Base-by-base conservation (phyloP, 495 filamentous ascomycete species). In the Penicillium tannophilum region DNA sequence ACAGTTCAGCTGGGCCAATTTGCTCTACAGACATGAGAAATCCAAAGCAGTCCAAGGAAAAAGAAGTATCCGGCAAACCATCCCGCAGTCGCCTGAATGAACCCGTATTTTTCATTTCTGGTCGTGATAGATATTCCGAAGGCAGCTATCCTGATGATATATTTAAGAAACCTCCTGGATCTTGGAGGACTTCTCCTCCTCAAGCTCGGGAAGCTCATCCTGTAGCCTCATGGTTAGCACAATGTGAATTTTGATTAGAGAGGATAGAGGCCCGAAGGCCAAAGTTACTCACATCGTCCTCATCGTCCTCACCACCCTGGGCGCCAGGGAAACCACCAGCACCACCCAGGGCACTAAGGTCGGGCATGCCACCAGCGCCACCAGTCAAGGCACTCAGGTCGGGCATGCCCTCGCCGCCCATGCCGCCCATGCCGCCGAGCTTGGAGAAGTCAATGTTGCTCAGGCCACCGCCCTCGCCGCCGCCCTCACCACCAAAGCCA, bases 381-480 rank as follows among this genome's bases (percentile, higher is more conserved):
- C 73, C 78, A 4, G 63, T 68, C 67, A 81, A 75, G 35, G 73
- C 84, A 46, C 74, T 82, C 56, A 75, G 71, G 44, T 76, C 84
- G 30, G 52, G 59, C 66, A 66, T 63, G 46, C 68, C 79, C 50
- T 69, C 80, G 46, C 72, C 60, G 41, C 74, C 81, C 39, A 76
- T 81, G 44, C 77, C 79, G 62, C 79, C 52, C 63, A 80, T 54
- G 19, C 71, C 84, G 48, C 89, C 92, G 61, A 97, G 89, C 81
- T 96, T 96, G 67, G 90, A 94, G 87, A 97, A 96, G 75, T 97
- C 82, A 68, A 86, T 82, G 65, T 83, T 83, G 61, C 78, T 74
- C 52, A 86, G 76, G 28, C 80, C 85, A 58, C 88, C 92, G 52
- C 91, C 88, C 28, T 76, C 79, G 30, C 77, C 78, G 33, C 76